Evolutionary conservation across 352 stramenopile genomes (phyloP).

Genomic region (Phytophthora agathidicida): DNA sequence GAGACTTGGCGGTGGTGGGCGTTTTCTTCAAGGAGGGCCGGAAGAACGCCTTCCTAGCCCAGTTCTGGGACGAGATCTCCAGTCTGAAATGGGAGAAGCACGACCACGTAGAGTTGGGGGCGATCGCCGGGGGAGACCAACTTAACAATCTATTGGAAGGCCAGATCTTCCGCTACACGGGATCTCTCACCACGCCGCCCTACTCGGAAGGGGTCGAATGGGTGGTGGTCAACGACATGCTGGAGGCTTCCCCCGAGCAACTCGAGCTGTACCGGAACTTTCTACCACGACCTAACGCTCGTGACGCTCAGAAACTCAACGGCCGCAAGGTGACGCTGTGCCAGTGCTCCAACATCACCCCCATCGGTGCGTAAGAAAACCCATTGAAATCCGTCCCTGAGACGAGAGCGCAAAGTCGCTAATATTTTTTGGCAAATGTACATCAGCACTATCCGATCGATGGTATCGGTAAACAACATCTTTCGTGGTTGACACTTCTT

Average conservation of each 20-base stretch:
- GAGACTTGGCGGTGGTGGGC: conserved; percentile 56
- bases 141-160: conserved; percentile 39
- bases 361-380: conserved; percentile 23
- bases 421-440: conserved; percentile 21
- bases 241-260: conserved; percentile 56
- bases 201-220: conserved; percentile 79
- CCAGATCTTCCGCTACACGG: conserved; percentile 61
- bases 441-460: conserved; percentile 8
- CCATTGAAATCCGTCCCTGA: conserved; percentile 3
- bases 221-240: conserved; percentile 58
- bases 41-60: conserved; percentile 62
- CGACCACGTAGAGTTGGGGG: conserved; percentile 34
- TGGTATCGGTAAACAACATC: too few relatives aligned
- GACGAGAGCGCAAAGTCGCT: conserved; percentile 1
- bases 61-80: conserved; percentile 64
- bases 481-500: too few relatives aligned
- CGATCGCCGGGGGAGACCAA: conserved; percentile 32
- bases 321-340: conserved; percentile 39
- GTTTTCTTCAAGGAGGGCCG: conserved; percentile 62
- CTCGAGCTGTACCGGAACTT: conserved; percentile 52
- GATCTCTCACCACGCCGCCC: conserved; percentile 76
- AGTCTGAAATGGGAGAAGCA: conserved; percentile 29
- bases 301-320: conserved; percentile 56
- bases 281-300: conserved; percentile 55
- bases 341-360: conserved; percentile 24